A percentile compares a stretch with the other conserved stretches of the same genome.
These are phyloP conservation scores for Colletotrichum zoysiae DNA, from an alignment of 2,329 filamentous ascomycete species.

Conservation along the genomic window DNA sequence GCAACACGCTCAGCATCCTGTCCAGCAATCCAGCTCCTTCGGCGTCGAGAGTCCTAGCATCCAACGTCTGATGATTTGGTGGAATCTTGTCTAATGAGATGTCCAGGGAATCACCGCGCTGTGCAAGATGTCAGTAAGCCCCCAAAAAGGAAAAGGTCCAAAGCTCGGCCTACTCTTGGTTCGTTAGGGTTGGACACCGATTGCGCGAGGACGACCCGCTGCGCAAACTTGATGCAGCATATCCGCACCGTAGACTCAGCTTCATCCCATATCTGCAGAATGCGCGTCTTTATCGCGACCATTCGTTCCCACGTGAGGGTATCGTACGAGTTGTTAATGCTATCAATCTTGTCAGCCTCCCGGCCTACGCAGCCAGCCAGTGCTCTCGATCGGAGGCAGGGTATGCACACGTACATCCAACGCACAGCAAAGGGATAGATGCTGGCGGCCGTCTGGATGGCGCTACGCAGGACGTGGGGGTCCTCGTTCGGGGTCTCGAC, in stretches of 20 bases:
- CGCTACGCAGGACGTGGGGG: conserved; percentile 82
- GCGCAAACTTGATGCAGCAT: conserved; percentile 97
- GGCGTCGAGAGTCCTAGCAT: conserved; percentile 86
- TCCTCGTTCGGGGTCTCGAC: conserved; percentile 82
- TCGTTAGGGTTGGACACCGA: conserved; percentile 86
- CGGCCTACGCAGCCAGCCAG: conserved; percentile 1
- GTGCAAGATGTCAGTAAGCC: conserved; percentile 45
- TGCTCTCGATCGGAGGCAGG: not conserved
- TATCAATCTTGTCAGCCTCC: conserved; percentile 58
- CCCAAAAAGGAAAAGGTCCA: conserved; percentile 5
- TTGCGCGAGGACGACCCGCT: conserved; percentile 92
- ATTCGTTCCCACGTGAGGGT: conserved; percentile 88
- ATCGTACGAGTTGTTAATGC: conserved; percentile 89
- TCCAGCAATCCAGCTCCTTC: conserved; percentile 93
- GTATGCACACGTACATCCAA: conserved; percentile 84
- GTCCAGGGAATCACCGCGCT: conserved; percentile 70
- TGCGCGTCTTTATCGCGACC: conserved; percentile 87
- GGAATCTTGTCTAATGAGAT: conserved; percentile 90
- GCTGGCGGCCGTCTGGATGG: conserved; percentile 89
- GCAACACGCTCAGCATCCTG: conserved; percentile 84
- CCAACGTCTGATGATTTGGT: conserved; percentile 83
- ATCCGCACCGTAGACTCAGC: conserved; percentile 82
- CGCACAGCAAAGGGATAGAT: conserved; percentile 93
- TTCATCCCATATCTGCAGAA: conserved; percentile 89
- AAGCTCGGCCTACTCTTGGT: conserved; percentile 74